Conservation (phyloP, 106 monocot species). For the Posidonia australis region DNA sequence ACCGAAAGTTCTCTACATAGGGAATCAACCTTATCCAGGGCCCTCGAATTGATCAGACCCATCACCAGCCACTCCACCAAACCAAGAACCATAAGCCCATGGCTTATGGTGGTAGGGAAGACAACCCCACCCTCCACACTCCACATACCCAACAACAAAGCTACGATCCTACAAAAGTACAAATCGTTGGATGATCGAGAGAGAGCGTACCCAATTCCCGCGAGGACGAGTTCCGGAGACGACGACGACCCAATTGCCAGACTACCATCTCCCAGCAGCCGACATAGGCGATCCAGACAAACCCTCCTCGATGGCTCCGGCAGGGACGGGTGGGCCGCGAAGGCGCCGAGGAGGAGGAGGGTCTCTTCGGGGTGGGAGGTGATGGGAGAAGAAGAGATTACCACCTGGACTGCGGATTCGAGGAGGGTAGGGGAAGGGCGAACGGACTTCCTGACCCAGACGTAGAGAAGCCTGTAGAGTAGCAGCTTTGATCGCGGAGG, state of each 20-base stretch:
- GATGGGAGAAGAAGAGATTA: constrained; percentile 3
- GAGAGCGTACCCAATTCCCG: constrained; percentile 51
- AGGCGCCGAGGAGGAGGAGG: constrained; percentile 39
- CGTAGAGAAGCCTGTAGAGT: constrained; percentile 45
- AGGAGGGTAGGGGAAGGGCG: constrained; percentile 35
- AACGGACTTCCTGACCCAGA: constrained; percentile 38
- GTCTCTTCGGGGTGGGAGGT: constrained; percentile 1
- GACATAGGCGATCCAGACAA: constrained; percentile 27
- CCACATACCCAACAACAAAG: constrained; percentile 39
- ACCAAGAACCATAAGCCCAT: constrained; percentile 57
- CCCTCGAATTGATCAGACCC: constrained; percentile 22
- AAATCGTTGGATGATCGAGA: constrained; percentile 6
- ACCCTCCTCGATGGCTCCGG: constrained; percentile 11
- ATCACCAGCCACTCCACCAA: constrained; percentile 65
- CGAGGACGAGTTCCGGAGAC: constrained; percentile 10
- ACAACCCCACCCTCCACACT: background rate
- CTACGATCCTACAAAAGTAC: constrained; percentile 22
- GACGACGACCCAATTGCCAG: background rate
- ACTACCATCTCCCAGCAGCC: constrained; percentile 5
- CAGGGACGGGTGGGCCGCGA: constrained; percentile 19
- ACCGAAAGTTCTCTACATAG: constrained; percentile 29
- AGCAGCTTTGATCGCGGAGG: constrained; percentile 13
- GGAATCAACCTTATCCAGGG: constrained; percentile 24
- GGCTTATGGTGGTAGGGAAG: constrained; percentile 8
- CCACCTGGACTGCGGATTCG: constrained; percentile 8